phyloP scores from a whole-genome alignment of 352 stramenopile genomes.

The Pythium dissimile region DNA sequence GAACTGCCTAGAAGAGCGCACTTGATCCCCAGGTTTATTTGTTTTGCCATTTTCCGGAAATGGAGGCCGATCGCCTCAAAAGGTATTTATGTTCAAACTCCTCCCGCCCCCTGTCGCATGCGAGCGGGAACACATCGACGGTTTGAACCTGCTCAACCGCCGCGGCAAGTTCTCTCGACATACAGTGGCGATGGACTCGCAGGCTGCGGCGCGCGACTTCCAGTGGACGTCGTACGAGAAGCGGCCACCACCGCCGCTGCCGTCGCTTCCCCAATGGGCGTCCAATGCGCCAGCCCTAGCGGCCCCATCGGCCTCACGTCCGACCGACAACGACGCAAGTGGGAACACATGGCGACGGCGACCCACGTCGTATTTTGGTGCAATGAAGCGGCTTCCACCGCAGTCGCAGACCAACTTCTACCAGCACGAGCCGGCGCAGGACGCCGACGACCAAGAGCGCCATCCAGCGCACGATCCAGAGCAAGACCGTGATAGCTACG shows the following conservation, averaged over 20 bases:
- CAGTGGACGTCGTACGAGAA: constrained; percentile 27
- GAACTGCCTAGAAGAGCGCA: too few relatives aligned
- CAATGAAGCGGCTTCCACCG: constrained; percentile 33
- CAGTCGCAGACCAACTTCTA: neutral
- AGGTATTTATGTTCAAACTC: too few relatives aligned
- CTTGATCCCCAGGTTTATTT: too few relatives aligned
- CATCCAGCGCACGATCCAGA: neutral
- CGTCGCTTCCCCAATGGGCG: constrained; percentile 50
- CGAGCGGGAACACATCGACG: too few relatives aligned
- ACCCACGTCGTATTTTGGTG: constrained; percentile 49
- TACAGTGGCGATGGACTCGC: constrained; percentile 1
- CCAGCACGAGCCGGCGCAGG: neutral
- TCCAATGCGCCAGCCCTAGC: neutral
- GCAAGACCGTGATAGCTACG: neutral
- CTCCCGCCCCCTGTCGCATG: too few relatives aligned
- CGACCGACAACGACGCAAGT: neutral
- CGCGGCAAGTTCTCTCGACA: neutral
- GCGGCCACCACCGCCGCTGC: constrained; percentile 34
- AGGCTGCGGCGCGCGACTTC: constrained; percentile 3
- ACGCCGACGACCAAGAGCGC: constrained; percentile 13
- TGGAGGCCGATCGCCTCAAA: too few relatives aligned
- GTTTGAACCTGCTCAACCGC: neutral
- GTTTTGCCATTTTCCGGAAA: too few relatives aligned
- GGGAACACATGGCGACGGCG: constrained; percentile 33
- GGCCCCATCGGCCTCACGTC: neutral